Evolutionary conservation across 768 basidiomycete species (phyloP).

Genomic region (Pulveroboletus sp.): DNA sequence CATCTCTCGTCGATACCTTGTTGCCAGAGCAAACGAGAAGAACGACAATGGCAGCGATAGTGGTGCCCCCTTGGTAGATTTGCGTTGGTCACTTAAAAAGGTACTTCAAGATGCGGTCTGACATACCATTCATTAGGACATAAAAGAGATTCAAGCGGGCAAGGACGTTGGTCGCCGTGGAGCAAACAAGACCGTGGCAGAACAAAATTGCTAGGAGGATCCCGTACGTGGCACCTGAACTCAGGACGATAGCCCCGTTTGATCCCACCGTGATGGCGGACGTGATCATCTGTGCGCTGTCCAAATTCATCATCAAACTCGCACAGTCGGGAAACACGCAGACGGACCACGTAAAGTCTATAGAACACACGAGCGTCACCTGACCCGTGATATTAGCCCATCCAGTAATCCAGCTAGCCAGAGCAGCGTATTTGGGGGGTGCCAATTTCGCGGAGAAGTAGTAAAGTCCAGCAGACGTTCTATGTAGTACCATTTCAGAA

Average conservation of each 20-base stretch:
- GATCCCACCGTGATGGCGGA: constrained; percentile 62
- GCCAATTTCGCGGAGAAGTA: constrained; percentile 77
- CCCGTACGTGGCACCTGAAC: constrained; percentile 60
- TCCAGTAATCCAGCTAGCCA: constrained; percentile 57
- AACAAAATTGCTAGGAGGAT: constrained; percentile 62
- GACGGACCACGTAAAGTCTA: constrained; percentile 64
- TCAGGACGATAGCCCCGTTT: constrained; percentile 48
- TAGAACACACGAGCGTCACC: constrained; percentile 65
- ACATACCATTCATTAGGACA: constrained; percentile 58
- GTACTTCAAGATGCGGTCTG: not conserved
- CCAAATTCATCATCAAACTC: not conserved
- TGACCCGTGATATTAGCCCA: constrained; percentile 77
- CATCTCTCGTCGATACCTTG: constrained; percentile 63
- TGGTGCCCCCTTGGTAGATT: constrained; percentile 52
- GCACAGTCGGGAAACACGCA: not conserved
- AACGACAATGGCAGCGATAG: constrained; percentile 56
- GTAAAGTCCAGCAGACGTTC: constrained; percentile 75
- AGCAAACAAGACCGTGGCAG: constrained; percentile 67
- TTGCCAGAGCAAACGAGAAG: constrained; percentile 55
- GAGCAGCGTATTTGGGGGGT: constrained; percentile 52
- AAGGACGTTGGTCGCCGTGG: constrained; percentile 59
- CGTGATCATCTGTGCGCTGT: constrained; percentile 71
- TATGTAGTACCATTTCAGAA: constrained; percentile 22
- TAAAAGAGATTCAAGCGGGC: constrained; percentile 71
- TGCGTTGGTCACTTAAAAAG: no score